phyloP scores from a whole-genome alignment of 2,329 filamentous ascomycete species.

The Lachnellula arida region DNA sequence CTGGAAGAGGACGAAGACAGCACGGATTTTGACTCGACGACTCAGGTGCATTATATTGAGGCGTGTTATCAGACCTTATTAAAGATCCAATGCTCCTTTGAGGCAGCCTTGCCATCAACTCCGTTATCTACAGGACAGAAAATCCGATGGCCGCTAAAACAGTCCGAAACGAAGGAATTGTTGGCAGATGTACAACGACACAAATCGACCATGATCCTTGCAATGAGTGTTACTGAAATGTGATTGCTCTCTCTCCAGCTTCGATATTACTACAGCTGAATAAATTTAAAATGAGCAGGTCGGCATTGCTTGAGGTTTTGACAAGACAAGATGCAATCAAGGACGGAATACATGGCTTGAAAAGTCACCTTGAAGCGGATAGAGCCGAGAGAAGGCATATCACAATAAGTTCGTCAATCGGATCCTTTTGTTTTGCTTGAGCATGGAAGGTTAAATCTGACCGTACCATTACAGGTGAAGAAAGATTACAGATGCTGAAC shows the following conservation, averaged over 20 bases:
- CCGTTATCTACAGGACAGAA: not conserved
- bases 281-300: not conserved
- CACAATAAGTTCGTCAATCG: not conserved
- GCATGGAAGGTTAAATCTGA: not conserved
- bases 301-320: not conserved
- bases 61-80: constrained; percentile 12
- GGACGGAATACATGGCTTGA: not conserved
- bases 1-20: not conserved
- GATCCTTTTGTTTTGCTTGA: not conserved
- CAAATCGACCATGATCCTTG: constrained; percentile 15
- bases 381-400: not conserved
- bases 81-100: constrained; percentile 4
- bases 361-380: not conserved
- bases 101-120: not conserved
- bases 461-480: not conserved
- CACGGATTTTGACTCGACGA: not conserved
- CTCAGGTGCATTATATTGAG: constrained; percentile 11
- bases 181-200: constrained; percentile 13
- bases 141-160: constrained; percentile 14
- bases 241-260: not conserved
- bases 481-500: constrained; percentile 4
- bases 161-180: constrained; percentile 5
- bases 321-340: not conserved
- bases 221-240: constrained; percentile 12
- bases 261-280: not conserved